phyloP scores from a whole-genome alignment of 306 rosid genomes.

The Spatholobus suberectus region DNA sequence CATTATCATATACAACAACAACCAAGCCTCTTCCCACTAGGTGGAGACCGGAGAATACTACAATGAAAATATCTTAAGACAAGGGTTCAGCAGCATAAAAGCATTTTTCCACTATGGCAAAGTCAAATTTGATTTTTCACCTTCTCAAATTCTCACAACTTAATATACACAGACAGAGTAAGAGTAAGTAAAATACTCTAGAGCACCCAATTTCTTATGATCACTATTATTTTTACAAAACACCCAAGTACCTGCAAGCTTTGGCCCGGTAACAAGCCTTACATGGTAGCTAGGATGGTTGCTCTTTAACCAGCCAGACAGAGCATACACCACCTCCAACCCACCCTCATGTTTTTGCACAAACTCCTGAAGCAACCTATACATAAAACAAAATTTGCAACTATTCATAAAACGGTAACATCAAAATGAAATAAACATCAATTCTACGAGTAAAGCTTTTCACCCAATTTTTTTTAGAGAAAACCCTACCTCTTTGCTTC shows the following conservation, averaged over 20 bases:
- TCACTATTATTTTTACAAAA: not conserved
- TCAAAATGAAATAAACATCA: not conserved
- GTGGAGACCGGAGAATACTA: not conserved
- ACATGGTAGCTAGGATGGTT: slow-evolving; percentile 66
- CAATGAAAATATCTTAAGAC: not conserved
- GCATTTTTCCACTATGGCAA: not conserved
- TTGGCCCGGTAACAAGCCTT: slow-evolving; percentile 75
- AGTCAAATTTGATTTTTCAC: slow-evolving; percentile 1
- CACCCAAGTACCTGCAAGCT: slow-evolving; percentile 65
- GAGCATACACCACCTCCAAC: slow-evolving; percentile 79
- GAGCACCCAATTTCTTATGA: not conserved
- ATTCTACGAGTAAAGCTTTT: not conserved
- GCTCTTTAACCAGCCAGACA: slow-evolving; percentile 91
- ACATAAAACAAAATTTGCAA: slow-evolving; percentile 39
- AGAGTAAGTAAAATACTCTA: not conserved
- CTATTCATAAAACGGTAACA: slow-evolving; percentile 15
- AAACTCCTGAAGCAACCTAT: slow-evolving; percentile 87
- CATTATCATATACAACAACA: not conserved
- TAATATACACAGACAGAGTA: not conserved
- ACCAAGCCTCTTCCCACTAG: not conserved
- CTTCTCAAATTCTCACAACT: not conserved
- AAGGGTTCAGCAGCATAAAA: not conserved
- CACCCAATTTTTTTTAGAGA: not conserved
- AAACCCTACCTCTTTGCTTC: slow-evolving; percentile 76
- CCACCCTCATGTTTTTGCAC: slow-evolving; percentile 70